Conservation (phyloP, 306 rosid genomes). For the Cucurbita argyrosperma region DNA sequence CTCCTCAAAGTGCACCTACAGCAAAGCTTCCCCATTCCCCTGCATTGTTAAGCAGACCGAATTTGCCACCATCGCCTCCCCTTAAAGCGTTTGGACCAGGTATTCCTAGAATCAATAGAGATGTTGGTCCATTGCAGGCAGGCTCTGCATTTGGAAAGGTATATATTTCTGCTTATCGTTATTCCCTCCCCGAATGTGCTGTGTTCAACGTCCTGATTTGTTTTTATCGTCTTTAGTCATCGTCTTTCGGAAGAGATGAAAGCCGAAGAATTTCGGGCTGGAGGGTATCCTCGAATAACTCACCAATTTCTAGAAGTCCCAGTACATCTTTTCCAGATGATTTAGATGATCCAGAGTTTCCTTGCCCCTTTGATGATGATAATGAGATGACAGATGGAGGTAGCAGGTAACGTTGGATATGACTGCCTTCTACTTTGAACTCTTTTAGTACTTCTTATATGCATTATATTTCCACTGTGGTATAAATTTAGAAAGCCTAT, state of each 20-base stretch:
- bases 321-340: slow-evolving; percentile 58
- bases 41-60: slow-evolving; percentile 24
- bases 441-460: not conserved
- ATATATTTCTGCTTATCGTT: slow-evolving; percentile 16
- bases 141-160: slow-evolving; percentile 57
- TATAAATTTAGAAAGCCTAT: not conserved
- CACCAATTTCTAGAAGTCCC: slow-evolving; percentile 59
- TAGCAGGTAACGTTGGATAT: slow-evolving; percentile 55
- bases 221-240: slow-evolving; percentile 27
- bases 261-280: slow-evolving; percentile 32
- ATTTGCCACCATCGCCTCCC: slow-evolving; percentile 47
- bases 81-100: slow-evolving; percentile 4
- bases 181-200: not conserved
- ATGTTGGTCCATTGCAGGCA: slow-evolving; percentile 20
- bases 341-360: slow-evolving; percentile 46
- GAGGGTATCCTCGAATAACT: slow-evolving; percentile 37
- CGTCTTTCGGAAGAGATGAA: slow-evolving; percentile 49
- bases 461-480: not conserved
- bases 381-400: slow-evolving; percentile 54
- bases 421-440: not conserved
- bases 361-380: slow-evolving; percentile 66
- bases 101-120: slow-evolving; percentile 10
- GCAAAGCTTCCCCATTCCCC: slow-evolving; percentile 29
- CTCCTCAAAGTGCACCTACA: slow-evolving; percentile 43
- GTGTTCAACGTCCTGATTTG: slow-evolving; percentile 6